These are phyloP conservation scores for Lyophyllum atratum DNA, from an alignment of 768 basidiomycete species.

Conservation along the genomic window DNA sequence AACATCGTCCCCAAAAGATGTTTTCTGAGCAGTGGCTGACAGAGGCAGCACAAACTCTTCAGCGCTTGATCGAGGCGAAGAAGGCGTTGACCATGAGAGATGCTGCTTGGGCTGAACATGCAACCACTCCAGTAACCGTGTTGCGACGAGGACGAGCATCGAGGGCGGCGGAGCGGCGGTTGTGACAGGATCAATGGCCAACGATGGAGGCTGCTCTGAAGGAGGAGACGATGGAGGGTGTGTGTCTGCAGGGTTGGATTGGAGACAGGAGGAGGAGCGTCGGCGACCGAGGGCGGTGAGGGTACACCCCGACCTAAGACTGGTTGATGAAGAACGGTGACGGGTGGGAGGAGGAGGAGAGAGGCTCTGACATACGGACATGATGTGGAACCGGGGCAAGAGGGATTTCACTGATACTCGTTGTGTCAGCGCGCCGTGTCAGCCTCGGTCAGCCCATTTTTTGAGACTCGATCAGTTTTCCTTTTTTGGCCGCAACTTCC, in stretches of 20 bases:
- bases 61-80: constrained; percentile 41
- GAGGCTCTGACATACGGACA: constrained; percentile 21
- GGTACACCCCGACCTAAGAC: constrained; percentile 53
- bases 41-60: constrained; percentile 56
- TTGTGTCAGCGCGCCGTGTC: constrained; percentile 8
- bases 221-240: constrained; percentile 19
- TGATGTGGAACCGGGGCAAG: constrained; percentile 9
- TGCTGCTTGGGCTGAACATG: constrained; percentile 45
- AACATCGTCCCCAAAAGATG: constrained; percentile 45
- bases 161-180: constrained; percentile 32
- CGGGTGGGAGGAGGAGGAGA: constrained; percentile 45
- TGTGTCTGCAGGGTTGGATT: constrained; percentile 23
- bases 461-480: constrained; percentile 9
- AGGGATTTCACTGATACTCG: background rate
- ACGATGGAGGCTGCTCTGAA: constrained; percentile 9
- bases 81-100: constrained; percentile 45
- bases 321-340: constrained; percentile 61
- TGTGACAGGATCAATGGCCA: constrained; percentile 15
- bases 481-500: background rate
- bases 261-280: constrained; percentile 51
- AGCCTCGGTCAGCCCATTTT: constrained; percentile 11
- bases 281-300: constrained; percentile 55
- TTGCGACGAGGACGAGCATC: constrained; percentile 53
- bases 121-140: constrained; percentile 54
- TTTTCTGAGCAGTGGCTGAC: constrained; percentile 42